A percentile compares a stretch with the other conserved stretches of the same genome.
Evolutionary conservation across 2,329 filamentous ascomycete genomes (phyloP).

Genomic region (Nannizziopsis barbatae): DNA sequence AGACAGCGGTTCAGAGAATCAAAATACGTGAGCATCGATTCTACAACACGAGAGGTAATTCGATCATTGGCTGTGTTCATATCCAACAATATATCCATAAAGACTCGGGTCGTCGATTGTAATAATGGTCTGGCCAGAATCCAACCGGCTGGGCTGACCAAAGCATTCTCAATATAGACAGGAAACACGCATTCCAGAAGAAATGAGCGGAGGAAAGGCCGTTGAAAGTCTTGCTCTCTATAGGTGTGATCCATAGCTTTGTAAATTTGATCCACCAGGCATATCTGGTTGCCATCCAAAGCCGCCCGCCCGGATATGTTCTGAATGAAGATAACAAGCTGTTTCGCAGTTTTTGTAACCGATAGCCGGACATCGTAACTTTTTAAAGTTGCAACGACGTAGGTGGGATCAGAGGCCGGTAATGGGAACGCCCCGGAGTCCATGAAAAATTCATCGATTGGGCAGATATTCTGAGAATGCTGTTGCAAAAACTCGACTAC

Average conservation of each 20-base stretch:
- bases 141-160: constrained; percentile 40
- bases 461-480: constrained; percentile 45
- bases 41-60: constrained; percentile 29
- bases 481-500: constrained; percentile 51
- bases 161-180: constrained; percentile 43
- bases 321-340: constrained; percentile 49
- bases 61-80: constrained; percentile 33
- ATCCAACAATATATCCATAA: constrained; percentile 37
- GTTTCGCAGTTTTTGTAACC: constrained; percentile 40
- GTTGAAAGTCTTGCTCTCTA: constrained; percentile 32
- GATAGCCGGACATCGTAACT: constrained; percentile 47
- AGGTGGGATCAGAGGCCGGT: constrained; percentile 49
- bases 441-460: constrained; percentile 49
- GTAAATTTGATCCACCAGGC: constrained; percentile 45
- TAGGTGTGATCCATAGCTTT: constrained; percentile 38
- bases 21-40: constrained; percentile 31
- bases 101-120: constrained; percentile 34
- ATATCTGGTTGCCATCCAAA: constrained; percentile 45
- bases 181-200: constrained; percentile 47
- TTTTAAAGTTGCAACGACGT: constrained; percentile 51
- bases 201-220: constrained; percentile 41
- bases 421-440: constrained; percentile 50
- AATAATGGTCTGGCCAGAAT: constrained; percentile 44
- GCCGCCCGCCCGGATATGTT: constrained; percentile 49
- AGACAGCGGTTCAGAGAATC: constrained; percentile 30